Evolutionary conservation across 768 basidiomycete genomes (phyloP), one percentile per base, ranked within the genome.

Genomic region (Xerocomellus intermedius): DNA sequence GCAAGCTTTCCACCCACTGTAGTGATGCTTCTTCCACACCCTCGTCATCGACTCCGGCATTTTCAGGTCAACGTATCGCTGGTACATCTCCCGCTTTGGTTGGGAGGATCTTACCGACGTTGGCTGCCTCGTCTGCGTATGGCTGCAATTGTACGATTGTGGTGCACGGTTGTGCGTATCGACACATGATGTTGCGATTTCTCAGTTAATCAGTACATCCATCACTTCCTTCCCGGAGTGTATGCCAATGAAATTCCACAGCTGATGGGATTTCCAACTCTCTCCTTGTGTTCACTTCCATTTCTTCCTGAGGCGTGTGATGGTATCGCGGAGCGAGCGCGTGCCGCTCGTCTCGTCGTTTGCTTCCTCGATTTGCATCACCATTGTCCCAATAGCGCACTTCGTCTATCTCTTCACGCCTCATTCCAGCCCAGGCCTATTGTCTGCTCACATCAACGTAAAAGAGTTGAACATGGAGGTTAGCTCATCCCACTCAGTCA

Each of bases 361-460:
- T 50, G 35, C 61, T 32, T 56, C 55, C 28, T 62, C 64, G 24
- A 50, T 67, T n/a, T 39, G 56, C 33, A 67, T 69, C 46, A 59
- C 61, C 36, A 24, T 60, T 8, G 22, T 59, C 48, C 58, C 59
- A 3, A 48, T 64, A 22, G 43, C 42, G 2, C 61, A 65, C 14
- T 51, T 51, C 4, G 12, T 58, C 32, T 9, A 35, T 28, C 55
- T 67, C 10, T 58, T 61, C n/a, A 19, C 33, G 4, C 54, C 61
- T 4, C 8, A 35, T 10, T 48, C 39, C 9, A n/a, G 17, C 2
- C 4, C 4, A 16, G 47, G 42, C n/a, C 33, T 60, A 32, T 32
- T 71, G 30, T 9, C 60, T 3, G 22, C 32, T 21, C 52, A 66
- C 32, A 22, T 68, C 52, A 66, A 64, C 60, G 66, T 62, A 47